Base-by-base conservation (phyloP, 139 green algal genomes). In the Ettlia oleoabundans region DNA sequence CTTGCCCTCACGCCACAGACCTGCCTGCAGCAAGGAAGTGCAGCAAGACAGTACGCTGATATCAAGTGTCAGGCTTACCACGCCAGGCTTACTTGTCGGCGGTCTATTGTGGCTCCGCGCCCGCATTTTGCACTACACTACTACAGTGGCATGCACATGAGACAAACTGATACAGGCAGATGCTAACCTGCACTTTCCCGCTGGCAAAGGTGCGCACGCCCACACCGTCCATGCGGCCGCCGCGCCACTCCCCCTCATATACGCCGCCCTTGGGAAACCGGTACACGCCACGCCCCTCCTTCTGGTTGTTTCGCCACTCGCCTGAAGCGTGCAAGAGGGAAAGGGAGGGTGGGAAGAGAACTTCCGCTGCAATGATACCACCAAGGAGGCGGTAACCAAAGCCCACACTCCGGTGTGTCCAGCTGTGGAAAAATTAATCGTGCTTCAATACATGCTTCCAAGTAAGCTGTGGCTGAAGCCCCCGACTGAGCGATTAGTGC, bases 241-340 rank as follows among this genome's bases (percentile, higher is more conserved):
- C 63, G 0, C 84, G 62, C 93, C 93, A 97, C 86, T 97, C 94
- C 61, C 94, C 94, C 85, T 96, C 92, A 58, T 97, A 97, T 43
- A 88, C 82, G 19, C 92, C 94, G 33, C 93, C 93, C 85, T 94
- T 95, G 10, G 91, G 88, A 85, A 91, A 97, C 73, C 84, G 88
- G 83, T 96, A 97, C 41, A 97, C 89, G 26, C 94, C 94, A 0
- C 90, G 74, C 22, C 94, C 94, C 62, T 93, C 87, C 76, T 96
- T 96, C 58, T 88, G 0, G 65, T 95, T 95, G 86, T 92, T 86
- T 18, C 84, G 78, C 94, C 94, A 97, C 84, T 96, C 53, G 38
- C 85, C 79, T 79, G 67, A 52, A 51, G 65, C 0, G 8, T 30
- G 51, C 5, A 58, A 19, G 53, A 55, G 32, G 58, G 22, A 24